Conservation (phyloP, 306 rosid genomes). For the Ochetophila trinervis region DNA sequence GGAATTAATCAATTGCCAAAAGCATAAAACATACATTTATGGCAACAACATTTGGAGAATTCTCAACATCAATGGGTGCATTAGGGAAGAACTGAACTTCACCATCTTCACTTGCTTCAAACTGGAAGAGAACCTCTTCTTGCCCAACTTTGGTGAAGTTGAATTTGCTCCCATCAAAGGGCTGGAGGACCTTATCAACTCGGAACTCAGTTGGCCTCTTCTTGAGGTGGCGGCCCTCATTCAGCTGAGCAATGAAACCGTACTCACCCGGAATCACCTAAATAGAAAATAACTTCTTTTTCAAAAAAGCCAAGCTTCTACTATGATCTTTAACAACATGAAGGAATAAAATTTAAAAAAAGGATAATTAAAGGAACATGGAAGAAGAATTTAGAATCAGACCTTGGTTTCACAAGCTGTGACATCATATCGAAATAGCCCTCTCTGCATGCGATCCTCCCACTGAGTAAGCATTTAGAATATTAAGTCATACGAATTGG, state of each 20-base stretch:
- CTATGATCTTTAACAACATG: slow-evolving; percentile 1
- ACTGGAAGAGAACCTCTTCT: slow-evolving; percentile 85
- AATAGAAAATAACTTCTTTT: neutral
- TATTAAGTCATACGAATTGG: slow-evolving; percentile 12
- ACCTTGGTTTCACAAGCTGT: slow-evolving; percentile 96
- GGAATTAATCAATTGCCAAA: neutral
- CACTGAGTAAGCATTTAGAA: slow-evolving; percentile 41
- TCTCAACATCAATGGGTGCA: slow-evolving; percentile 73
- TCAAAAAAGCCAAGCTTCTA: neutral
- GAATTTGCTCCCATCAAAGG: slow-evolving; percentile 81
- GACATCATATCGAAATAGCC: slow-evolving; percentile 92
- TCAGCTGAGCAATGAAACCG: slow-evolving; percentile 94
- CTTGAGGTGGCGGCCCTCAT: slow-evolving; percentile 96
- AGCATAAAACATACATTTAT: slow-evolving; percentile 58
- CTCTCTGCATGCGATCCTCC: slow-evolving; percentile 93
- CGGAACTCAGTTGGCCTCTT: slow-evolving; percentile 92
- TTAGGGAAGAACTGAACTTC: slow-evolving; percentile 66
- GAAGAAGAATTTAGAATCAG: neutral
- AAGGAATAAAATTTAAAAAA: neutral
- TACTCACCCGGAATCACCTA: slow-evolving; percentile 82
- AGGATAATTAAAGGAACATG: neutral
- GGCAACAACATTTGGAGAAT: slow-evolving; percentile 77
- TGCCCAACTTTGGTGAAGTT: slow-evolving; percentile 94
- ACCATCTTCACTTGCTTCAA: slow-evolving; percentile 68
- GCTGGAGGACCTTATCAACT: slow-evolving; percentile 92